These are phyloP conservation scores for Lanmaoa pseudosensibilis DNA, from an alignment of 768 basidiomycete genomes.

Conservation along the genomic window DNA sequence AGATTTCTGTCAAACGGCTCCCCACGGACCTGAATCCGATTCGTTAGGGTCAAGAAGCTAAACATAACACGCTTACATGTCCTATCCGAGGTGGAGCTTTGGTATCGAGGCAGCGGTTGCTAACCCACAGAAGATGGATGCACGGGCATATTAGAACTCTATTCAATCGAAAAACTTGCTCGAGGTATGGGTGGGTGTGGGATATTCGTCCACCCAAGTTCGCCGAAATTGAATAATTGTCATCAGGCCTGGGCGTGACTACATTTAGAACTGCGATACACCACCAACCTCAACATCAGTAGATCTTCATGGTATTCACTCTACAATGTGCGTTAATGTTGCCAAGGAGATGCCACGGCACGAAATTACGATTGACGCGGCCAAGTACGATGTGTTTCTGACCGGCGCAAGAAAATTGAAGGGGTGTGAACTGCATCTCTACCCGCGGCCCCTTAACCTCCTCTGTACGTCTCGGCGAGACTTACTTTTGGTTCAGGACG, in stretches of 20 bases:
- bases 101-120: neutral
- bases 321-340: neutral
- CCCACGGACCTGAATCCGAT: neutral
- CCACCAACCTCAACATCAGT: neutral
- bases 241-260: neutral
- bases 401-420: neutral
- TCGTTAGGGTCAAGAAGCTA: neutral
- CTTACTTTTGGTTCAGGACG: neutral
- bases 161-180: neutral
- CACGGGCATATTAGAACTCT: neutral
- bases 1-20: neutral
- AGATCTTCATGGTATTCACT: neutral
- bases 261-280: neutral
- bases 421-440: neutral
- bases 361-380: neutral
- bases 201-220: neutral
- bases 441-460: neutral
- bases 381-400: neutral
- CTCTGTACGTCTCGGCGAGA: neutral
- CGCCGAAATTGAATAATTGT: neutral
- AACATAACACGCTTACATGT: neutral
- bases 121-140: neutral
- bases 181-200: conserved; percentile 1
- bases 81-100: neutral
- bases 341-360: too few species aligned